Percentiles rank a stretch among this genome's conserved stretches.
phyloP scores from a whole-genome alignment of 2,329 filamentous ascomycete species.

The Blastomyces emzantsi region DNA sequence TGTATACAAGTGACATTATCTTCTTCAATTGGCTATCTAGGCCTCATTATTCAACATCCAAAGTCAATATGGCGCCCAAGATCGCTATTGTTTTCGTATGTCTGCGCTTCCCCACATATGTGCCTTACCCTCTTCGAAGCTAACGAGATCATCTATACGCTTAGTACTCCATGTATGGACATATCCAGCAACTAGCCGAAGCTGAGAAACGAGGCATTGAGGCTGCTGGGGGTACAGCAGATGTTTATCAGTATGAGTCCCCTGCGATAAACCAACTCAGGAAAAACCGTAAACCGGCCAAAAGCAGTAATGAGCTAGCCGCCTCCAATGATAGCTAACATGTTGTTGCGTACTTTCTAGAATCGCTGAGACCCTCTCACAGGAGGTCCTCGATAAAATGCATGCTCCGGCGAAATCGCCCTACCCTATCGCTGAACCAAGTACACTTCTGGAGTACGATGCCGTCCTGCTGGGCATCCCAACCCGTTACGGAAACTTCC shows the following conservation, averaged over 20 bases:
- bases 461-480: constrained; percentile 90
- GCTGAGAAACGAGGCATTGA: constrained; percentile 87
- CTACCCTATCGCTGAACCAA: constrained; percentile 54
- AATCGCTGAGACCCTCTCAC: constrained; percentile 73
- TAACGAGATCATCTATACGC: constrained; percentile 4
- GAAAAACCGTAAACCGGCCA: not conserved
- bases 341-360: constrained; percentile 30
- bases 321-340: not conserved
- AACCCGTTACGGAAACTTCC: constrained; percentile 95
- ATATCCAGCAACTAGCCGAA: constrained; percentile 73
- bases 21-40: not conserved
- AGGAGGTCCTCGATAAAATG: constrained; percentile 85
- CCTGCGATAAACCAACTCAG: not conserved
- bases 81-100: constrained; percentile 83
- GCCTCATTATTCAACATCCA: not conserved
- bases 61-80: constrained; percentile 65
- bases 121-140: constrained; percentile 12
- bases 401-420: constrained; percentile 68
- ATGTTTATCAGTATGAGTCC: constrained; percentile 64
- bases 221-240: constrained; percentile 70
- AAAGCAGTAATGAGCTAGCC: not conserved
- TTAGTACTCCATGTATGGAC: constrained; percentile 91
- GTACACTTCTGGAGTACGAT: constrained; percentile 65
- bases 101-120: constrained; percentile 20
- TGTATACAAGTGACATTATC: not conserved